A percentile compares a stretch with the other conserved stretches of the same genome.
phyloP scores from a whole-genome alignment of 2,329 filamentous ascomycete species.

The Cadophora sp. region DNA sequence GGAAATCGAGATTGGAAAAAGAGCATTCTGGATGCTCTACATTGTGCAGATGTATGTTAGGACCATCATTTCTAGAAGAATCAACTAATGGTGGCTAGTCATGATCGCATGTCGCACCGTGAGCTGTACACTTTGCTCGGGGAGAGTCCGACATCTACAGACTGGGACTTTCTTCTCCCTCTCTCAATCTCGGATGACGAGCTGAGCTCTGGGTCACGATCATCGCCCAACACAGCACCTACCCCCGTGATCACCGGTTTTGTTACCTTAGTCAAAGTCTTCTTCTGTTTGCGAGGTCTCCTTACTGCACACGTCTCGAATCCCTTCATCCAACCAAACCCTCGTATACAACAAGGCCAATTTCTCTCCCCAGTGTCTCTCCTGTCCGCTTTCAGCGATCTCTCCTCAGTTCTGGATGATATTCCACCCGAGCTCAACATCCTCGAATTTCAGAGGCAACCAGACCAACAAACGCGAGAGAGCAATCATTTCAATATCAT shows the following conservation, averaged over 20 bases:
- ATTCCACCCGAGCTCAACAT: slow-evolving; percentile 12
- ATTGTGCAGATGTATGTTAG: slow-evolving; percentile 40
- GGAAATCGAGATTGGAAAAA: slow-evolving; percentile 36
- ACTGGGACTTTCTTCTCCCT: slow-evolving; percentile 2
- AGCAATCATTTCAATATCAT: slow-evolving; percentile 35
- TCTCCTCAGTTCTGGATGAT: not conserved
- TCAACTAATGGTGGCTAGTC: not conserved
- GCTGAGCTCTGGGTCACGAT: not conserved
- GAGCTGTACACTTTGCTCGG: slow-evolving; percentile 7
- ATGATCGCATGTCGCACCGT: slow-evolving; percentile 30
- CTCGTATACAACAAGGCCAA: not conserved
- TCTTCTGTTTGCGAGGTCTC: slow-evolving; percentile 3
- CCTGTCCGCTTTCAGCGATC: not conserved
- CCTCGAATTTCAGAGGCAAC: not conserved
- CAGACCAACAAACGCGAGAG: slow-evolving; percentile 1
- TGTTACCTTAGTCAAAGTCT: slow-evolving; percentile 5
- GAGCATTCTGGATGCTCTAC: slow-evolving; percentile 40
- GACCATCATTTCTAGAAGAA: not conserved
- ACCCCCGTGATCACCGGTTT: not conserved
- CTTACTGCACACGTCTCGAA: not conserved
- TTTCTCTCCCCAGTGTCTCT: slow-evolving; percentile 5
- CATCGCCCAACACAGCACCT: not conserved
- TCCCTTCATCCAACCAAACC: not conserved
- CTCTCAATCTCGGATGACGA: slow-evolving; percentile 4
- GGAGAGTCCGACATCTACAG: not conserved